Conservation (phyloP, 768 basidiomycete species). For the Tremella fuciformis region DNA sequence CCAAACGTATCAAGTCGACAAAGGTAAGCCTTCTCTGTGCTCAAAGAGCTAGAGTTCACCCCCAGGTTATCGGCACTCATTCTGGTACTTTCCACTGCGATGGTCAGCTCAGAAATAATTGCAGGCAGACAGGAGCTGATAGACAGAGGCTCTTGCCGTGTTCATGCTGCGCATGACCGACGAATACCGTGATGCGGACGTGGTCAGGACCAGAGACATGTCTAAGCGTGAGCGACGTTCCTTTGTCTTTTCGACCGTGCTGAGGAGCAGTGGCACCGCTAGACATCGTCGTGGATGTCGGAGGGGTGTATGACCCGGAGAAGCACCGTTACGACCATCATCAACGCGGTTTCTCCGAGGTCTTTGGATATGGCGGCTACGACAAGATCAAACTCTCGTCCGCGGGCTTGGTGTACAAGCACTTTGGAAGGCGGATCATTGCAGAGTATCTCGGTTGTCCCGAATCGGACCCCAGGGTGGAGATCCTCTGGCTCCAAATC, state of each 20-base stretch:
- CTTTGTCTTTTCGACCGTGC: background rate
- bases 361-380: slow-evolving; percentile 71
- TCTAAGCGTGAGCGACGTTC: slow-evolving; percentile 41
- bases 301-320: slow-evolving; percentile 79
- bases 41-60: background rate
- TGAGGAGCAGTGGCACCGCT: slow-evolving; percentile 59
- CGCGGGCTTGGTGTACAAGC: slow-evolving; percentile 96
- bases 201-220: slow-evolving; percentile 48
- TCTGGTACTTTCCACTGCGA: slow-evolving; percentile 96
- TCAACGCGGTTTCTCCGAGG: slow-evolving; percentile 84
- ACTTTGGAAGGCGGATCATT: slow-evolving; percentile 85
- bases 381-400: slow-evolving; percentile 78
- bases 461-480: slow-evolving; percentile 63
- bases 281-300: slow-evolving; percentile 95
- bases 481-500: slow-evolving; percentile 77
- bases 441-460: slow-evolving; percentile 60
- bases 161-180: slow-evolving; percentile 77
- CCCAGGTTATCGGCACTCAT: slow-evolving; percentile 86
- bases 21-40: slow-evolving; percentile 21
- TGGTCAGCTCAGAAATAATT: slow-evolving; percentile 26
- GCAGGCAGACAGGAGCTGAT: slow-evolving; percentile 8
- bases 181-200: slow-evolving; percentile 60
- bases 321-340: slow-evolving; percentile 89
- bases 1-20: slow-evolving; percentile 48
- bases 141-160: slow-evolving; percentile 79